Evolutionary conservation across 164 flowering plant genomes (phyloP).

Genomic region (Magnolia kwangsiensis): DNA sequence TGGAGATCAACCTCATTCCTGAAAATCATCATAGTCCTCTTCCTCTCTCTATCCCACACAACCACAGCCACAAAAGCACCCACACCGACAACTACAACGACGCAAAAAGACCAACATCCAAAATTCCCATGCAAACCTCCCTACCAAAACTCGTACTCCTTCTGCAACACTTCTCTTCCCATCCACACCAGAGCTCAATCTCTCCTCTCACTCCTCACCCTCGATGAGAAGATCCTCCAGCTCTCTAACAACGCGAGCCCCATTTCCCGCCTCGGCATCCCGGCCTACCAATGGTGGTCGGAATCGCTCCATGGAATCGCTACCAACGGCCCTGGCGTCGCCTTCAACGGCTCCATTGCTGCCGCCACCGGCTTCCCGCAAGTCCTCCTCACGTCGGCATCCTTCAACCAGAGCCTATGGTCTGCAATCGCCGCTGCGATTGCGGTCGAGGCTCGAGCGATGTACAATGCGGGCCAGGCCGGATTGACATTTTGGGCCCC

Average conservation of each 20-base stretch:
- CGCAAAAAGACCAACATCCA: conserved; percentile 1
- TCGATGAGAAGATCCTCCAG: conserved; percentile 38
- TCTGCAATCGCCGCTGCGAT: conserved; percentile 31
- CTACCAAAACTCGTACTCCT: conserved; percentile 18
- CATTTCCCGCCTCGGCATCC: conserved; percentile 31
- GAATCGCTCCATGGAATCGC: conserved; percentile 48
- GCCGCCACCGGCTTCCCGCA: conserved; percentile 48
- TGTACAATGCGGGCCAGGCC: conserved; percentile 43
- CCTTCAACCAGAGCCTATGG: conserved; percentile 40
- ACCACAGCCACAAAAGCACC: background rate
- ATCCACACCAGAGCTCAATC: conserved; percentile 24
- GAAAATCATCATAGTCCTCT: conserved; percentile 1
- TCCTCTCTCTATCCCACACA: background rate
- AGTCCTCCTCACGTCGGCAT: conserved; percentile 37
- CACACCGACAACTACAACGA: background rate
- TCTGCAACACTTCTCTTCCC: conserved; percentile 34
- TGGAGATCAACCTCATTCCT: conserved; percentile 5
- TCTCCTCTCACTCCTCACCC: conserved; percentile 30
- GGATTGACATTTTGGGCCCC: conserved; percentile 58
- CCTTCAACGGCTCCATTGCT: conserved; percentile 24
- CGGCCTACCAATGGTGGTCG: conserved; percentile 52
- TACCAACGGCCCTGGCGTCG: conserved; percentile 32
- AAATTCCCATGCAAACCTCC: conserved; percentile 23
- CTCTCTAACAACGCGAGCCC: conserved; percentile 31
- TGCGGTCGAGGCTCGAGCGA: conserved; percentile 41